Percentiles rank a stretch among this genome's conserved stretches.
Evolutionary conservation across 2,329 filamentous ascomycete genomes (phyloP).

Genomic region (Amylocarpus encephaloides): DNA sequence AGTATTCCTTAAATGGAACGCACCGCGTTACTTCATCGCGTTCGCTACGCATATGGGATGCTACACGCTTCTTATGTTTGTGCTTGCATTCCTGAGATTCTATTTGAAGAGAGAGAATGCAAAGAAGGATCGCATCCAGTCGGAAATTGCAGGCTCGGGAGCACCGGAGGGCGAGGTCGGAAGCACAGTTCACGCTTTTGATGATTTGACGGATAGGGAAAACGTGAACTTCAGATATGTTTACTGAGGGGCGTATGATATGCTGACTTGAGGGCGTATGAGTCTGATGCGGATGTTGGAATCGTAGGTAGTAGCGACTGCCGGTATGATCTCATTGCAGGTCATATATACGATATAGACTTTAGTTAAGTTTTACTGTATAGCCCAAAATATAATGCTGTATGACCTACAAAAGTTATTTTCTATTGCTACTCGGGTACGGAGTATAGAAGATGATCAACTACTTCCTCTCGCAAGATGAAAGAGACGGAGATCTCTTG

Average conservation of each 20-base stretch:
- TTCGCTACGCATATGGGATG: slow-evolving; percentile 49
- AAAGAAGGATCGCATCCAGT: slow-evolving; percentile 16
- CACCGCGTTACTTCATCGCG: slow-evolving; percentile 45
- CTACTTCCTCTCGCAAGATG: no score
- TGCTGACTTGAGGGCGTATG: slow-evolving; percentile 15
- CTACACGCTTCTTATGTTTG: slow-evolving; percentile 21
- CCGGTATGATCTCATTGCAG: no score
- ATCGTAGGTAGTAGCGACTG: no score
- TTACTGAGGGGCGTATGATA: slow-evolving; percentile 21
- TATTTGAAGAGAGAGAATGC: slow-evolving; percentile 31
- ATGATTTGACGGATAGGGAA: slow-evolving; percentile 28
- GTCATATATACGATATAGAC: no score
- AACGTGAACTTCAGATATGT: slow-evolving; percentile 27
- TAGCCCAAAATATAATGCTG: no score
- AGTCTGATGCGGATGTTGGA: no score
- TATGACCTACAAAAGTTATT: no score
- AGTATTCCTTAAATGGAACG: slow-evolving; percentile 47
- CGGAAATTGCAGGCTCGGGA: slow-evolving; percentile 12
- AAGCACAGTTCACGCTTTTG: slow-evolving; percentile 26
- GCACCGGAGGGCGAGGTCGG: slow-evolving; percentile 19
- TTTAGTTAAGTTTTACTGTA: no score
- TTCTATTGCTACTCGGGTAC: no score
- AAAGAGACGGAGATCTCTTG: no score
- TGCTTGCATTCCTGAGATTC: slow-evolving; percentile 19
- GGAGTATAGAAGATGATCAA: no score